Conservation (phyloP, 2,329 filamentous ascomycete genomes). For the Thielaviopsis populi region DNA sequence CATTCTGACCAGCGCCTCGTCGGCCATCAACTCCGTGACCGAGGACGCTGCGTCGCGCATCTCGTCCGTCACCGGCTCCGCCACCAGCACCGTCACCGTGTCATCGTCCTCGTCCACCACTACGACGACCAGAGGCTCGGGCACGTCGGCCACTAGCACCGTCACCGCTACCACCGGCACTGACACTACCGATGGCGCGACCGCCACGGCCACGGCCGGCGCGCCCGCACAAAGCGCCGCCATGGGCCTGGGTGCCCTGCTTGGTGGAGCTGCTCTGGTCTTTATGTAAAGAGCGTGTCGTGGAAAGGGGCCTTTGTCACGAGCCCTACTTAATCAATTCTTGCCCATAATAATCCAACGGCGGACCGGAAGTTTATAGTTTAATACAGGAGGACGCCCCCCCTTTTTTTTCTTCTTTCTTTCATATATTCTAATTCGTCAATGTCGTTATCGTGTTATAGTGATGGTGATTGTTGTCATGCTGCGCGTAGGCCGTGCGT, state of each 20-base stretch:
- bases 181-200: conserved; percentile 10
- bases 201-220: conserved; percentile 22
- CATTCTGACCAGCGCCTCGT: not conserved
- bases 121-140: conserved; percentile 11
- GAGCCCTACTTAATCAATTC: not conserved
- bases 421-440: not conserved
- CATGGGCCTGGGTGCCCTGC: conserved; percentile 31
- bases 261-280: conserved; percentile 33
- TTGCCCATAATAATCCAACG: not conserved
- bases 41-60: conserved; percentile 13
- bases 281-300: conserved; percentile 25
- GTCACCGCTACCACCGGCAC: conserved; percentile 15
- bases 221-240: conserved; percentile 27
- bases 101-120: conserved; percentile 18
- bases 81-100: conserved; percentile 19
- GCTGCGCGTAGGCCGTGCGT: not conserved
- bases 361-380: not conserved
- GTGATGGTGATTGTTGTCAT: not conserved
- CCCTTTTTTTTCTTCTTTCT: not conserved
- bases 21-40: conserved; percentile 8
- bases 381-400: not conserved
- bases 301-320: not conserved
- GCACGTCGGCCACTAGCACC: conserved; percentile 8
- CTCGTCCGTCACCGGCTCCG: conserved; percentile 14
- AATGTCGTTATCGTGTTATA: not conserved